Evolutionary conservation across 2,329 filamentous ascomycete genomes (phyloP).

Genomic region (Beauveria sp.): DNA sequence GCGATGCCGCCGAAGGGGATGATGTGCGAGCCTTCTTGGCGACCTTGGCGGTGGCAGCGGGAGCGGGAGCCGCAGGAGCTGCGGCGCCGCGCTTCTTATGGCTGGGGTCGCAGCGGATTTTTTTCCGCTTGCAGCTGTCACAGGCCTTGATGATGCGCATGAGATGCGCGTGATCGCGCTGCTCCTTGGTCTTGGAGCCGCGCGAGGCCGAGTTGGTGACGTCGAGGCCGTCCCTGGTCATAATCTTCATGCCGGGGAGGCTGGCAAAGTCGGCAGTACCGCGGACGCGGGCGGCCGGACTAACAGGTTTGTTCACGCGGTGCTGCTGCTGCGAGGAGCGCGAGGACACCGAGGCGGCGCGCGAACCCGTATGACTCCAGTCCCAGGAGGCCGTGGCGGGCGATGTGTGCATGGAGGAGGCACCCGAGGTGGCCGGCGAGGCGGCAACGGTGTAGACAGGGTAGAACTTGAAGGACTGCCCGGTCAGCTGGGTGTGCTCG

Average conservation of each 20-base stretch:
- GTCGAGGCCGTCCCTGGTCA: conserved; percentile 55
- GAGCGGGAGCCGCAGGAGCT: conserved; percentile 17
- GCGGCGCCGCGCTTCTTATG: conserved; percentile 42
- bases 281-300: conserved; percentile 21
- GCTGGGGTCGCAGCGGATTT: conserved; percentile 54
- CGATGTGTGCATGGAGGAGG: conserved; percentile 41
- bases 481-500: conserved; percentile 43
- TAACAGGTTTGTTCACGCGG: conserved; percentile 20
- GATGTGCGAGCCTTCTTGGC: conserved; percentile 8
- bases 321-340: conserved; percentile 21
- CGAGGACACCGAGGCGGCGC: conserved; percentile 23
- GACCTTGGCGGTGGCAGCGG: not conserved
- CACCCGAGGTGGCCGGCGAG: conserved; percentile 42
- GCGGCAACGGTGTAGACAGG: conserved; percentile 35
- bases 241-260: conserved; percentile 58
- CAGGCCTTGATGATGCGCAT: conserved; percentile 64
- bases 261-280: conserved; percentile 38
- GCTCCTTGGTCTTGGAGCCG: conserved; percentile 59
- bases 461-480: conserved; percentile 55
- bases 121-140: conserved; percentile 54
- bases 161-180: conserved; percentile 57
- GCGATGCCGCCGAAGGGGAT: conserved; percentile 13
- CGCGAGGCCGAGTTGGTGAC: conserved; percentile 55
- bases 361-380: conserved; percentile 29
- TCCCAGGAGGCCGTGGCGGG: conserved; percentile 41